phyloP scores from a whole-genome alignment of 139 green algal genomes.

The Dunaliella primolecta region DNA sequence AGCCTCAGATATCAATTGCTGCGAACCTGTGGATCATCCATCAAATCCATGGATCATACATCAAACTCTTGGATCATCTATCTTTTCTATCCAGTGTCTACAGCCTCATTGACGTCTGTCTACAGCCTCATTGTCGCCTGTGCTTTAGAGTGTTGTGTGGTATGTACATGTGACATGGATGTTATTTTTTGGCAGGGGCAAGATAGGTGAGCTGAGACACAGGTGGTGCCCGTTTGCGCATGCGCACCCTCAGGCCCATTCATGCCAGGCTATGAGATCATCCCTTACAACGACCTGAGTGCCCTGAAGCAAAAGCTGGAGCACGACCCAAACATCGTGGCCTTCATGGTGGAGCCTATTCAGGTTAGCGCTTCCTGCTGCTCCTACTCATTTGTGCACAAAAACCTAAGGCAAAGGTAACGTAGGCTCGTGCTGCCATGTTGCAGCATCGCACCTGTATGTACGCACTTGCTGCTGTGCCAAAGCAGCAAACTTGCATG shows the following conservation, averaged over 20 bases:
- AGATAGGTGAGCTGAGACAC: too few relatives aligned
- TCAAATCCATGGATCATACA: too few relatives aligned
- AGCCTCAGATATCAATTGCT: too few relatives aligned
- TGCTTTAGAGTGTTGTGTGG: too few relatives aligned
- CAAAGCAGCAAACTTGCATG: too few relatives aligned
- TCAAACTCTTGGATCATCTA: too few relatives aligned
- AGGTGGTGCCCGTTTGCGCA: neutral
- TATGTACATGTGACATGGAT: too few relatives aligned
- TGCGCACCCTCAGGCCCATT: constrained; percentile 65
- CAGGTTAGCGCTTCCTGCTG: constrained; percentile 68
- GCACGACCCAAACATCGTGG: constrained; percentile 82
- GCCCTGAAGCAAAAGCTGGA: constrained; percentile 74
- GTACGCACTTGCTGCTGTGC: neutral
- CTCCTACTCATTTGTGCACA: neutral
- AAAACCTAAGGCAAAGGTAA: neutral
- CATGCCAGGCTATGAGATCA: constrained; percentile 92
- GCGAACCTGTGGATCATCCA: too few relatives aligned
- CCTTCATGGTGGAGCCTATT: constrained; percentile 98
- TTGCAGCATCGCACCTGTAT: neutral
- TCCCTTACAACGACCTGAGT: constrained; percentile 91
- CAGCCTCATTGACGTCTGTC: too few relatives aligned
- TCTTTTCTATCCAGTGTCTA: too few relatives aligned
- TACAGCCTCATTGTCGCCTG: too few relatives aligned
- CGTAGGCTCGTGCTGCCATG: neutral
- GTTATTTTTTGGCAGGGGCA: too few relatives aligned